phyloP scores from a whole-genome alignment of 495 filamentous ascomycete genomes.

The Hypoxylon fragiforme region DNA sequence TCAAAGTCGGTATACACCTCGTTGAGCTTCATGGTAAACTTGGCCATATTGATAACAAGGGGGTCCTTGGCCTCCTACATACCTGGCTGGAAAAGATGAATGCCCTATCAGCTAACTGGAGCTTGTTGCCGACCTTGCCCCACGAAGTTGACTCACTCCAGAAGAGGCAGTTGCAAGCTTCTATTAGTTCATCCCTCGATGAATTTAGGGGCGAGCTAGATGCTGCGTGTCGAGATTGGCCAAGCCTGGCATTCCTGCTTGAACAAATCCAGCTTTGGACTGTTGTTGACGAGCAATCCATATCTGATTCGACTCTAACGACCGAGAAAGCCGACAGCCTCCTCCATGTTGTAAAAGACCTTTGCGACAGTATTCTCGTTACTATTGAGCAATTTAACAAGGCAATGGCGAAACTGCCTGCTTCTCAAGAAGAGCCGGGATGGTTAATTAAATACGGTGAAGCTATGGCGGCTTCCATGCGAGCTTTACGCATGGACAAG shows the following conservation, averaged over 20 bases:
- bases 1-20: conserved; percentile 48
- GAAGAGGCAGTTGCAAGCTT: conserved; percentile 47
- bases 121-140: conserved; percentile 58
- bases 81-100: conserved; percentile 54
- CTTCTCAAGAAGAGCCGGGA: conserved; percentile 59
- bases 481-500: conserved; percentile 58
- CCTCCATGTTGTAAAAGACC: conserved; percentile 59
- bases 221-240: conserved; percentile 48
- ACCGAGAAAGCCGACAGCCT: conserved; percentile 46
- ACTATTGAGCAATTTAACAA: conserved; percentile 72
- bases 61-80: conserved; percentile 48
- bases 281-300: conserved; percentile 19
- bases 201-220: conserved; percentile 51
- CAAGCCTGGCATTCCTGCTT: conserved; percentile 65
- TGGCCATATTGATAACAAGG: conserved; percentile 51
- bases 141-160: conserved; percentile 52
- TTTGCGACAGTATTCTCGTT: conserved; percentile 69
- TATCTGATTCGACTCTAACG: conserved; percentile 2
- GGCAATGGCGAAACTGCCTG: conserved; percentile 45
- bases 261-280: conserved; percentile 61
- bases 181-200: conserved; percentile 49
- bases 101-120: conserved; percentile 43
- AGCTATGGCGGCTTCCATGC: conserved; percentile 58
- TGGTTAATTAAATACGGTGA: conserved; percentile 66
- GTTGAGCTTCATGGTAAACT: conserved; percentile 65